Base-by-base conservation (phyloP, 257 asterid species). In the Penstemon barbatus region DNA sequence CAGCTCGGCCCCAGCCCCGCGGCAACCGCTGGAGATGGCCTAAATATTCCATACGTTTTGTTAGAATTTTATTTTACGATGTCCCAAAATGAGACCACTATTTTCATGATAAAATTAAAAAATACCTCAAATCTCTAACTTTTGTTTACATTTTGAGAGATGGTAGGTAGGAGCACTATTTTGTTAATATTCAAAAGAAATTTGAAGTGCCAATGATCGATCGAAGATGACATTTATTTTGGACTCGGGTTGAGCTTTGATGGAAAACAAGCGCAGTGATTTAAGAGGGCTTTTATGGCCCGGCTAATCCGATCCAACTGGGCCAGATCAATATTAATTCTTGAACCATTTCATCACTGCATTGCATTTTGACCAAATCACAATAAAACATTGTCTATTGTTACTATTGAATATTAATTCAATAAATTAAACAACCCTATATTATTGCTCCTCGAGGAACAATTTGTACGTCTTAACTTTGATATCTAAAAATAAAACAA, bases 301-400 rank as follows among this genome's bases (percentile, higher is more conserved):
- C 44, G 3, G 37, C 43, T 13, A 64, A 64, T 64, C 65, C 71
- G 57, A 60, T 68, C 63, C 60, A 63, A 44, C 33, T 71, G 76
- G 71, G 56, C 59, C 64, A 43, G 2, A 25, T 25, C 8, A 44
- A 39, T 40, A 38, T 58, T 42, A 46, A 60, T 70, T 60, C 69
- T 4, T 9, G 12, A 53, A 37, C 42, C 49, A 62, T 71, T 33
- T 68, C 50, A 55, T 55, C 55, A 46, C 63, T 66, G 61, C 62
- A 53, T 54, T n/a, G 52, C 62, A 53, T 54, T n/a, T 40, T 66
- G 71, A 66, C 68, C 59, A 51, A 40, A 13, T 63, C 43, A 37
- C 5, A 19, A 10, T 63, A 0, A 52, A 13, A 15, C 13, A 52
- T 9, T 12, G 15, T 25, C 33, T 25, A 25, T 2, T 25, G 15